Percentiles rank a stretch among this genome's conserved stretches.
Conservation (phyloP, 2,329 filamentous ascomycete genomes). For the Sporothrix protearum region DNA sequence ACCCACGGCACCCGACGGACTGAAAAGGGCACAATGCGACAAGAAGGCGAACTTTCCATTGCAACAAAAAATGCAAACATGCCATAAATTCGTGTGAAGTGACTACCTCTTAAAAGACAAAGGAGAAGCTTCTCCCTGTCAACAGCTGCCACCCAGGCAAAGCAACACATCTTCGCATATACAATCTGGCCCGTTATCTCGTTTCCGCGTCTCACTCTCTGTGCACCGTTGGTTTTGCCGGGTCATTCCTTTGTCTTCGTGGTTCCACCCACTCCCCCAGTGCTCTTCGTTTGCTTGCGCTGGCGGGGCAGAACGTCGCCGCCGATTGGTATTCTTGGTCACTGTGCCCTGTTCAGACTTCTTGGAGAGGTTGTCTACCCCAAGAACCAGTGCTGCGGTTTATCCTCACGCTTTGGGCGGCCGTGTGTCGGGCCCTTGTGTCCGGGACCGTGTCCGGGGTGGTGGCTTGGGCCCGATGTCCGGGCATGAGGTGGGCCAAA, state of each 20-base stretch:
- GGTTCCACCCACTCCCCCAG: not conserved
- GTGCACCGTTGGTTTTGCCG: not conserved
- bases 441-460: not conserved
- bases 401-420: not conserved
- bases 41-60: no score
- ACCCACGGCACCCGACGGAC: constrained; percentile 58
- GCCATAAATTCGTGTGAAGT: not conserved
- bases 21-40: constrained; percentile 38
- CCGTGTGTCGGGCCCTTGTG: not conserved
- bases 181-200: not conserved
- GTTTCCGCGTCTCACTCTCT: not conserved
- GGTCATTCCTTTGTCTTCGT: not conserved
- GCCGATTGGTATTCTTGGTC: not conserved
- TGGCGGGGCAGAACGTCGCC: not conserved
- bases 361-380: not conserved
- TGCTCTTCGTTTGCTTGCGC: not conserved
- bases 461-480: not conserved
- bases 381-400: not conserved
- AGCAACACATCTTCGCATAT: not conserved
- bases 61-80: not conserved
- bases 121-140: not conserved
- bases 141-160: not conserved
- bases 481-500: not conserved
- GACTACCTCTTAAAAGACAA: not conserved
- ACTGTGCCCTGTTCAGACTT: not conserved